Evolutionary conservation across 2,329 filamentous ascomycete species (phyloP), one percentile per base, ranked within the genome.

Genomic region (Falciphora oryzae): DNA sequence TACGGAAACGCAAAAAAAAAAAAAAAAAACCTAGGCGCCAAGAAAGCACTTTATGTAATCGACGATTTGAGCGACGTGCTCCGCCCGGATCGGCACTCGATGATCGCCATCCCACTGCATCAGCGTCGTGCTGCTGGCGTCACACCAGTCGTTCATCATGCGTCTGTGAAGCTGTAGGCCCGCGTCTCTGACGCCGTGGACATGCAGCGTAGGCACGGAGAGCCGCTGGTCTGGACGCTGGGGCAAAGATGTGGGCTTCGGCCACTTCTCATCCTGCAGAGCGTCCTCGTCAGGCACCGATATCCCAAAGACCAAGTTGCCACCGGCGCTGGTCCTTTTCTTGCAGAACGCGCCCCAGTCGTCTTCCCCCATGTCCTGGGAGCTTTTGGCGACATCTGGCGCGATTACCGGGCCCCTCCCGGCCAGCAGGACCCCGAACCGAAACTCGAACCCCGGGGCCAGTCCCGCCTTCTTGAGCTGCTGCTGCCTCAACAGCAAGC

Each of bases 21-120:
- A 29, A 29, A 29, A 29, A 32, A 32, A 32, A 32, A 32, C 31
- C 31, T 32, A 32, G 31, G 31, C 31, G 31, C 31, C 31, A 11
- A 32, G 31, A 32, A 32, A 32, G 31, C 31, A 10, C 38, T 18
- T 18, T 18, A 44, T 44, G 16, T 44, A 44, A 18, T 44, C 16
- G 1, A 18, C 16, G 16, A 44, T 44, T 18, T 44, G 38, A 4
- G 16, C 4, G 3, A 92, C 88, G 73, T 93, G 89, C 38, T 75
- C 76, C 28, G 77, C 78, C 78, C 89, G 90, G 66, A 93, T 81
- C 2, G 90, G 89, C 61, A 94, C 78, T 6, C 90, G 78, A 73
- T 94, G 91, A 1, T 81, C 81, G 0, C 89, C 90, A 65, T 90
- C 83, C 91, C 90, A 93, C 73, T 92, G 88, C 1, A 93, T 73